Evolutionary conservation across 108 stramenopile species (phyloP).

Genomic region (Nannochloropsis salina): DNA sequence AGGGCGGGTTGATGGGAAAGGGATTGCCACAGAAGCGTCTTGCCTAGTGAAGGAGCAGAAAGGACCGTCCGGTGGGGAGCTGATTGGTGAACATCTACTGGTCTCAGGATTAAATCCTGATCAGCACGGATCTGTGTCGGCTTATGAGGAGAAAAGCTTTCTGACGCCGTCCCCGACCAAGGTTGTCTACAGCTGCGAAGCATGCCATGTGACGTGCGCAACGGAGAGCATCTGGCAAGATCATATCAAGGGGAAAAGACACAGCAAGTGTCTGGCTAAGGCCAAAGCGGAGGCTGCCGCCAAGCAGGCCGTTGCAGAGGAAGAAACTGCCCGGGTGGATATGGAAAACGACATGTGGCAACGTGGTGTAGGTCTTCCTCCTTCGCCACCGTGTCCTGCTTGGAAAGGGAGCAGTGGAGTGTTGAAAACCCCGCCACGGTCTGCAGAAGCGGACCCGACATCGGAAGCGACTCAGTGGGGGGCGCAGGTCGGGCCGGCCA

Average conservation of each 20-base stretch:
- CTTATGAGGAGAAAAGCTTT: background rate
- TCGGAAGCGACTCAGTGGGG: too few species aligned
- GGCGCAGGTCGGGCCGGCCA: too few species aligned
- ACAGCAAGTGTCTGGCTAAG: conserved; percentile 22
- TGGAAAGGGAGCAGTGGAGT: background rate
- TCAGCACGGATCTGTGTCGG: background rate
- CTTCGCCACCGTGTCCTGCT: background rate
- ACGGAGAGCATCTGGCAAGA: conserved; percentile 29
- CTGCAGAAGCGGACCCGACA: background rate
- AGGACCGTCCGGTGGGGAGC: background rate
- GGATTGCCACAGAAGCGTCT: conserved; percentile 22
- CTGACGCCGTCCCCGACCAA: background rate
- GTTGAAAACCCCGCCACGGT: conserved; percentile 16
- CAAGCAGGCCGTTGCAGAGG: conserved; percentile 7
- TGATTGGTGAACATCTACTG: background rate
- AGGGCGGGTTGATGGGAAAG: conserved; percentile 24
- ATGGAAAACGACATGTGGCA: conserved; percentile 25
- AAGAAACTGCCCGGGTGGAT: conserved; percentile 18
- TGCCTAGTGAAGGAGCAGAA: conserved; percentile 30
- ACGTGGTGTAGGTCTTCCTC: background rate
- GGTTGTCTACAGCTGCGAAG: conserved; percentile 27
- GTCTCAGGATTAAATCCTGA: background rate
- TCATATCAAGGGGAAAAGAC: conserved; percentile 37
- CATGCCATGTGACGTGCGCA: conserved; percentile 32
- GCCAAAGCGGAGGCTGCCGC: conserved; percentile 3